phyloP scores from a whole-genome alignment of 2,329 filamentous ascomycete species.

The Epicoccum nigrum region DNA sequence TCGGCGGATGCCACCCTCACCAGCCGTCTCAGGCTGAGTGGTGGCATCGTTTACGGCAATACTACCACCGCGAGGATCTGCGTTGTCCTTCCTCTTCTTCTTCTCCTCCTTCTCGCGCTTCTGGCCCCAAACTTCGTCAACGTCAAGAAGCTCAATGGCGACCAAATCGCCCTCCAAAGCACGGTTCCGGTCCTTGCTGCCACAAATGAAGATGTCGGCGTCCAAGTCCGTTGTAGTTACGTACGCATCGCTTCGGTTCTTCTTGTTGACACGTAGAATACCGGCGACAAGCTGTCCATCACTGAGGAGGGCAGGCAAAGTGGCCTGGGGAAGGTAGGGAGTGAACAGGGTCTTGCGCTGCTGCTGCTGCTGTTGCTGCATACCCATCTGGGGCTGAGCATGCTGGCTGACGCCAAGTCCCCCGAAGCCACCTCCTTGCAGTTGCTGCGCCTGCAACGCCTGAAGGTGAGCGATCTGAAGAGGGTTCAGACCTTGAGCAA shows the following conservation, averaged over 20 bases:
- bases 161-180: constrained; percentile 95
- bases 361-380: constrained; percentile 85
- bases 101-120: constrained; percentile 99
- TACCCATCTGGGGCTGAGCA: constrained; percentile 66
- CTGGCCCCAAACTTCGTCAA: constrained; percentile 98
- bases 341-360: constrained; percentile 99
- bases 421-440: constrained; percentile 74
- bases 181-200: constrained; percentile 97
- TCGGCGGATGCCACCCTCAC: constrained; percentile 85
- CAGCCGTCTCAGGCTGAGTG: constrained; percentile 62
- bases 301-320: constrained; percentile 83
- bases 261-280: constrained; percentile 98
- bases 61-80: constrained; percentile 82
- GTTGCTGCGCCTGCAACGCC: constrained; percentile 85
- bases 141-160: constrained; percentile 92
- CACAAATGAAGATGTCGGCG: constrained; percentile 98
- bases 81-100: constrained; percentile 99
- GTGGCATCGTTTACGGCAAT: constrained; percentile 70
- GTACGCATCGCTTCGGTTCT: constrained; percentile 98
- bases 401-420: constrained; percentile 74
- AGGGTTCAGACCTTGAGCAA: constrained; percentile 85
- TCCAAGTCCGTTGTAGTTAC: constrained; percentile 94
- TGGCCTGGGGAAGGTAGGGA: constrained; percentile 94
- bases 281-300: constrained; percentile 95
- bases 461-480: constrained; percentile 90